Evolutionary conservation across 139 green algal species (phyloP).

Genomic region (Choricystis sp.): DNA sequence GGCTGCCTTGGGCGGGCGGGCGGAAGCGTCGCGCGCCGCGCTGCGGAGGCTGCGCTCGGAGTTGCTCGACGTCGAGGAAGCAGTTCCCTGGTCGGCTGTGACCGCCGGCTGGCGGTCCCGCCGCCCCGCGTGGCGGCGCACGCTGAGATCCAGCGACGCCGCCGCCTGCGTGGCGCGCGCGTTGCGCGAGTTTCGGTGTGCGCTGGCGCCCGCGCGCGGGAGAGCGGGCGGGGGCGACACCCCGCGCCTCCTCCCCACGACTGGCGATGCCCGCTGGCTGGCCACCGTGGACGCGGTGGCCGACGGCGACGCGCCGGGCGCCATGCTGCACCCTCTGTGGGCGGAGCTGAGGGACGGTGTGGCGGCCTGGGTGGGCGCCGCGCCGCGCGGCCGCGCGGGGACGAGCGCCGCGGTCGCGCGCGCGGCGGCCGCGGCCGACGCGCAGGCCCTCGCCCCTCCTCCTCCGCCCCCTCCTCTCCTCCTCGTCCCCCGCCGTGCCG

Average conservation of each 20-base stretch:
- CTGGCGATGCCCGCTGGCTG: constrained; percentile 12
- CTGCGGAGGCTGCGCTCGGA: constrained; percentile 15
- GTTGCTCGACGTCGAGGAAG: constrained; percentile 14
- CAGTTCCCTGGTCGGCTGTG: constrained; percentile 20
- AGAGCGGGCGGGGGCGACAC: neutral
- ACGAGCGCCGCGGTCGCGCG: no score
- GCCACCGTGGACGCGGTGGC: constrained; percentile 21
- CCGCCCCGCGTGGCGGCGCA: constrained; percentile 19
- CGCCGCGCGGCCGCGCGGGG: no score
- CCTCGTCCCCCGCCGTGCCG: no score
- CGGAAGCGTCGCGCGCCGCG: constrained; percentile 3
- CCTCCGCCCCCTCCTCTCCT: no score
- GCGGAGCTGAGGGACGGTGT: neutral
- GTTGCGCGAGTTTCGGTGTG: constrained; percentile 14
- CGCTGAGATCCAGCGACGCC: constrained; percentile 13
- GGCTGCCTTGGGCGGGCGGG: neutral
- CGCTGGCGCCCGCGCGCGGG: neutral
- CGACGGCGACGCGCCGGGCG: constrained; percentile 58
- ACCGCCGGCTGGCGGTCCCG: constrained; percentile 14
- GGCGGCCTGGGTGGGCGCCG: neutral
- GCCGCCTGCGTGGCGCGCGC: constrained; percentile 14
- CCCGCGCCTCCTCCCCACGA: constrained; percentile 4
- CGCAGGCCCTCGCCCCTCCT: no score
- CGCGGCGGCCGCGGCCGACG: no score
- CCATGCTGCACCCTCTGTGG: constrained; percentile 10